Conservation (phyloP, 2,329 filamentous ascomycete species). For the Bisporella sp. region DNA sequence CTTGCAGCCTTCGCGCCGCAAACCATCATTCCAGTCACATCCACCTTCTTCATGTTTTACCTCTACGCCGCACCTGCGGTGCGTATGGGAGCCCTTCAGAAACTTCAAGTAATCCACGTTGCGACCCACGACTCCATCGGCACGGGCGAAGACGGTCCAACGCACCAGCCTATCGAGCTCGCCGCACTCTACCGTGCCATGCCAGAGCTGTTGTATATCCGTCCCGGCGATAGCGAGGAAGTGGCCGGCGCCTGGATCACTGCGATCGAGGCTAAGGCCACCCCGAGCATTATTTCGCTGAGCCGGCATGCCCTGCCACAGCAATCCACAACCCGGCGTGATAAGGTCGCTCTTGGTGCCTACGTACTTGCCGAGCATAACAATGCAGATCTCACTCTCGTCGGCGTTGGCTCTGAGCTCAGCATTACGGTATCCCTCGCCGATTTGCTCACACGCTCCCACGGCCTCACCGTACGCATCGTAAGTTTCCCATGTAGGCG, state of each 20-base stretch:
- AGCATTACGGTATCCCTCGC: slow-evolving; percentile 36
- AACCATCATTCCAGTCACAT: neutral
- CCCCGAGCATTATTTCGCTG: slow-evolving; percentile 40
- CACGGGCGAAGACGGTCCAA: slow-evolving; percentile 52
- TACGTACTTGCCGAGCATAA: slow-evolving; percentile 40
- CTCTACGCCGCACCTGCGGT: slow-evolving; percentile 23
- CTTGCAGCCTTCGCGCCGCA: neutral
- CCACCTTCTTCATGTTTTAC: neutral
- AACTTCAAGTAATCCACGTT: slow-evolving; percentile 48
- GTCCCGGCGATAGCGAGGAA: slow-evolving; percentile 51
- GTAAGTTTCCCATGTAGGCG: slow-evolving; percentile 40
- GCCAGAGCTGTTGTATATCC: slow-evolving; percentile 54
- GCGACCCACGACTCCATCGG: slow-evolving; percentile 56
- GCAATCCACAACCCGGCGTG: slow-evolving; percentile 10
- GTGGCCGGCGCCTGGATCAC: slow-evolving; percentile 42
- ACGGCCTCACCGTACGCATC: slow-evolving; percentile 32
- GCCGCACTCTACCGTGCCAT: slow-evolving; percentile 51
- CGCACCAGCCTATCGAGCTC: slow-evolving; percentile 53
- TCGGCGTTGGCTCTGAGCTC: slow-evolving; percentile 34
- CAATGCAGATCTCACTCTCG: slow-evolving; percentile 37
- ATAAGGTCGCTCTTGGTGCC: slow-evolving; percentile 26
- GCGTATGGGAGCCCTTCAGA: slow-evolving; percentile 50
- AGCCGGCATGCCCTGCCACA: slow-evolving; percentile 38
- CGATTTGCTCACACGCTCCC: slow-evolving; percentile 29
- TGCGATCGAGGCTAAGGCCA: slow-evolving; percentile 35